Evolutionary conservation across 2,329 filamentous ascomycete genomes (phyloP).

Genomic region (Lachnellula subtilissima): DNA sequence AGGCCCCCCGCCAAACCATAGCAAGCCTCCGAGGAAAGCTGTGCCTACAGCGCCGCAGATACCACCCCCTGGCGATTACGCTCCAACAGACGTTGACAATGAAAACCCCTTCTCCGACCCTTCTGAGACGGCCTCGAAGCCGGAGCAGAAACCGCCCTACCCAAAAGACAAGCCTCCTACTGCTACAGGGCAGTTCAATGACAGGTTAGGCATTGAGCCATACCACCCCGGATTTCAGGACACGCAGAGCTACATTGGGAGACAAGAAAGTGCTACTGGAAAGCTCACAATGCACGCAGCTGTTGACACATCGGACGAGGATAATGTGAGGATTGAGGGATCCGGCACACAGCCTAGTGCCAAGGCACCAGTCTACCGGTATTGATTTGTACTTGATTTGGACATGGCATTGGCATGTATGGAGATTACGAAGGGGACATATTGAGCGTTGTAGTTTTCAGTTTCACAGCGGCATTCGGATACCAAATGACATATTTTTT

Average conservation of each 20-base stretch:
- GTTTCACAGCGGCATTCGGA: background rate
- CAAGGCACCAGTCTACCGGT: constrained; percentile 27
- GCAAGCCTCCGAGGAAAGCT: constrained; percentile 1
- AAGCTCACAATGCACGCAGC: constrained; percentile 28
- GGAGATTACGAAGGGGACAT: background rate
- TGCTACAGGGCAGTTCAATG: constrained; percentile 26
- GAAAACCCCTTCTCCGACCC: constrained; percentile 30
- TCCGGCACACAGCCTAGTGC: constrained; percentile 13
- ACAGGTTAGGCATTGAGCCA: constrained; percentile 29
- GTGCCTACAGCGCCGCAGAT: constrained; percentile 17
- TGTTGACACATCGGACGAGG: constrained; percentile 10
- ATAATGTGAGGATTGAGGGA: constrained; percentile 8
- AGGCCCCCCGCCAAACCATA: constrained; percentile 18
- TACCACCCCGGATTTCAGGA: constrained; percentile 32
- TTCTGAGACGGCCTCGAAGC: constrained; percentile 2
- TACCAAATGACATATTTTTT: background rate
- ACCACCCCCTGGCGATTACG: constrained; percentile 26
- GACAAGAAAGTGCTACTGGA: constrained; percentile 23
- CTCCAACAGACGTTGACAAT: constrained; percentile 21
- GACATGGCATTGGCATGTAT: background rate
- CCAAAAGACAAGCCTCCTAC: constrained; percentile 21
- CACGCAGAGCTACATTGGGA: constrained; percentile 23
- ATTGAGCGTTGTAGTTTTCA: background rate
- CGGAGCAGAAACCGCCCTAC: constrained; percentile 18
- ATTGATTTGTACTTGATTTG: constrained; percentile 8